Conservation (phyloP, 768 basidiomycete genomes). For the Mycena albidolilacea region DNA sequence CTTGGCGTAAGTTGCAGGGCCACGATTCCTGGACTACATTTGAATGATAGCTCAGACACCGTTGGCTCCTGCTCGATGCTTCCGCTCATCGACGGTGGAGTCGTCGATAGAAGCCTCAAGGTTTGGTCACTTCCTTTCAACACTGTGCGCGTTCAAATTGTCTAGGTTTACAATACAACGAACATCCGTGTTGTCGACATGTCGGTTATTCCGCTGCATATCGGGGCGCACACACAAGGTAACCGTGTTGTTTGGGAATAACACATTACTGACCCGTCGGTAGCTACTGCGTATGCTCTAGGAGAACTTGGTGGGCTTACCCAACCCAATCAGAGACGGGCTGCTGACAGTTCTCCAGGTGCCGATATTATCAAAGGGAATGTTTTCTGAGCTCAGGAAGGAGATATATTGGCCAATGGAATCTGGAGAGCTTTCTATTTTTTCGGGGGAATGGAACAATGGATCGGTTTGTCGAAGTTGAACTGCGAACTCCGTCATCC, state of each 20-base stretch:
- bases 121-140: background rate
- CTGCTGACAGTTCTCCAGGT: background rate
- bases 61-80: constrained; percentile 31
- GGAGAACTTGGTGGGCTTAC: constrained; percentile 28
- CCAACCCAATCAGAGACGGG: background rate
- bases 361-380: constrained; percentile 29
- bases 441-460: too few relatives aligned
- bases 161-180: constrained; percentile 22
- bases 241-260: background rate
- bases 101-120: constrained; percentile 22
- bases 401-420: too few relatives aligned
- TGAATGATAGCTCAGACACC: constrained; percentile 12
- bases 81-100: constrained; percentile 21
- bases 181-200: constrained; percentile 49
- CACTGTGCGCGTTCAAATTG: background rate
- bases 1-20: constrained; percentile 21
- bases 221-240: constrained; percentile 46
- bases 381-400: background rate
- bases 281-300: constrained; percentile 29
- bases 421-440: too few relatives aligned
- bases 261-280: too few relatives aligned
- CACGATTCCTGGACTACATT: background rate
- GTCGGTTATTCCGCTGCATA: constrained; percentile 53
- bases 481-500: too few relatives aligned
- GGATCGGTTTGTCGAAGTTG: too few relatives aligned